Conservation (phyloP, 2,329 filamentous ascomycete genomes). For the Nemania diffusa region DNA sequence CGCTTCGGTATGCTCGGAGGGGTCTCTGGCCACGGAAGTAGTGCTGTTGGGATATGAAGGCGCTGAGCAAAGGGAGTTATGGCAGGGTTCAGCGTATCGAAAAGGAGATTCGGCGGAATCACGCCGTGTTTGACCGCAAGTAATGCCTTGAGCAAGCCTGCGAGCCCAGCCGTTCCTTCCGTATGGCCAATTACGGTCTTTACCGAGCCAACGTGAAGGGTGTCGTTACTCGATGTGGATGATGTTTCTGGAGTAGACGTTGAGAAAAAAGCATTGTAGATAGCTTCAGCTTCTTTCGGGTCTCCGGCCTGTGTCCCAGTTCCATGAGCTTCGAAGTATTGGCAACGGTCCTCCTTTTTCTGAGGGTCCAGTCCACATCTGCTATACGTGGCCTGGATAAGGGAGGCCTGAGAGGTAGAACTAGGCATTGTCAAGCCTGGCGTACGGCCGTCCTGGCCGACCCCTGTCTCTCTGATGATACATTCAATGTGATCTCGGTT, state of each 20-base stretch:
- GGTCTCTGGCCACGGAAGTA: slow-evolving; percentile 7
- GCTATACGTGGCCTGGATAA: slow-evolving; percentile 39
- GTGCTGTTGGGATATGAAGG: slow-evolving; percentile 36
- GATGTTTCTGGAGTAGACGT: background rate
- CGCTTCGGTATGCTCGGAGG: slow-evolving; percentile 32
- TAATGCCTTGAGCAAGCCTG: slow-evolving; percentile 43
- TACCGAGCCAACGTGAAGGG: slow-evolving; percentile 35
- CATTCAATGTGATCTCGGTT: slow-evolving; percentile 41
- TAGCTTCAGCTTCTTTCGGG: slow-evolving; percentile 40
- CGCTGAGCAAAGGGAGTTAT: slow-evolving; percentile 20
- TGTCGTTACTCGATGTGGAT: background rate
- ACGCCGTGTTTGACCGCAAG: slow-evolving; percentile 35
- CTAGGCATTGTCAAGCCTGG: slow-evolving; percentile 36
- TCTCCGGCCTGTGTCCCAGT: slow-evolving; percentile 44
- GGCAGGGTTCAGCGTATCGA: slow-evolving; percentile 4
- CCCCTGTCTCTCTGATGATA: slow-evolving; percentile 28
- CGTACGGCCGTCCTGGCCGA: slow-evolving; percentile 39
- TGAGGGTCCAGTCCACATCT: slow-evolving; percentile 32
- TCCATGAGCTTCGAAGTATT: slow-evolving; percentile 45
- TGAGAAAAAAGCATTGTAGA: slow-evolving; percentile 32
- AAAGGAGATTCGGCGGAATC: slow-evolving; percentile 25
- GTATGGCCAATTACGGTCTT: slow-evolving; percentile 44
- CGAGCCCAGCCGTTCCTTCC: slow-evolving; percentile 45
- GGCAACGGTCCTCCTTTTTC: slow-evolving; percentile 15
- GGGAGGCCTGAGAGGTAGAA: slow-evolving; percentile 29